Evolutionary conservation across 1,139 yeast genomes (phyloP).

Genomic region (Nakaseomyces nivariensis): DNA sequence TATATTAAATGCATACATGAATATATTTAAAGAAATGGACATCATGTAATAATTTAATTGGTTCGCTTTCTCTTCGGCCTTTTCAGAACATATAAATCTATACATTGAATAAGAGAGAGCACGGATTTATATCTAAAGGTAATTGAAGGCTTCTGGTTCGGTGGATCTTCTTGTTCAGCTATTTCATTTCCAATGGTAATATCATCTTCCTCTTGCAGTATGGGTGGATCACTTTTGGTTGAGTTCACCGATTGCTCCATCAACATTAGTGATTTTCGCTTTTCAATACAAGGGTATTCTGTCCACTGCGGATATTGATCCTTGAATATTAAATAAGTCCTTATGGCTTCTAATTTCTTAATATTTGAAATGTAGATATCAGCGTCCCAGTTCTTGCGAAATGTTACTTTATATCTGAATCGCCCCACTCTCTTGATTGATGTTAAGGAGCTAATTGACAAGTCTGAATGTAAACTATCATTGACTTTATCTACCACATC

Average conservation of each 20-base stretch:
- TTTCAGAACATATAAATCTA: slow-evolving; percentile 24
- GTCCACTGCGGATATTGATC: slow-evolving; percentile 2
- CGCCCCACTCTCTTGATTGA: slow-evolving; percentile 18
- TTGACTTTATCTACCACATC: slow-evolving; percentile 12
- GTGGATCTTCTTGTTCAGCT: background rate
- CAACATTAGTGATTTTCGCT: background rate
- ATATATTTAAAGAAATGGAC: background rate
- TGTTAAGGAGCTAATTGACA: background rate
- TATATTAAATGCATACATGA: background rate
- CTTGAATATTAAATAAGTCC: slow-evolving; percentile 17
- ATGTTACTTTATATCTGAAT: slow-evolving; percentile 20
- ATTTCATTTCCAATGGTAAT: background rate
- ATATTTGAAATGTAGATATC: slow-evolving; percentile 23
- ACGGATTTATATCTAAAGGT: slow-evolving; percentile 17
- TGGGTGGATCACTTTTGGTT: background rate
- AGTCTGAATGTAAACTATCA: slow-evolving; percentile 5
- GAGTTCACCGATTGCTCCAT: background rate
- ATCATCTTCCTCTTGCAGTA: background rate
- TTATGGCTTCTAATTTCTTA: slow-evolving; percentile 16
- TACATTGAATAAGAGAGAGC: slow-evolving; percentile 19
- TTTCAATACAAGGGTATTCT: slow-evolving; percentile 1
- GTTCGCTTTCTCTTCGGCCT: slow-evolving; percentile 21
- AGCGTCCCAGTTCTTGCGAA: slow-evolving; percentile 24
- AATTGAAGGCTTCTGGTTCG: slow-evolving; percentile 20
- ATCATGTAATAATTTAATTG: background rate